Evolutionary conservation across 768 basidiomycete genomes (phyloP).

Genomic region (Boletus barrowsii): DNA sequence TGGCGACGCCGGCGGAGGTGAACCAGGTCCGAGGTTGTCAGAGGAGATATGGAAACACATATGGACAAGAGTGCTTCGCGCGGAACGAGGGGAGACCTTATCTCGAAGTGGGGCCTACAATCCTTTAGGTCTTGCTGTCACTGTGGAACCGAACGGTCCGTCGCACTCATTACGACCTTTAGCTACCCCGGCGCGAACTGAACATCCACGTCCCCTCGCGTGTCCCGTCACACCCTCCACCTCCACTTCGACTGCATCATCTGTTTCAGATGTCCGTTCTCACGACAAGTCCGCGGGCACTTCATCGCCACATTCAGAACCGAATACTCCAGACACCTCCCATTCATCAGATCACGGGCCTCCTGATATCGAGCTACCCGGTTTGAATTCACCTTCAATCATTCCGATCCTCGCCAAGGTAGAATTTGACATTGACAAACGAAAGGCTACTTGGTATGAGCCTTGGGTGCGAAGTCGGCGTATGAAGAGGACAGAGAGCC

Average conservation of each 20-base stretch:
- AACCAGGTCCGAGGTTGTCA: conserved; percentile 78
- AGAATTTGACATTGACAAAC: conserved; percentile 88
- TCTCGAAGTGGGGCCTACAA: conserved; percentile 36
- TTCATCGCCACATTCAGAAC: conserved; percentile 41
- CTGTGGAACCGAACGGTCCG: conserved; percentile 33
- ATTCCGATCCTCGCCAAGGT: conserved; percentile 90
- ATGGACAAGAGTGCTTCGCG: conserved; percentile 70
- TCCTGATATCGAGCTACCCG: conserved; percentile 61
- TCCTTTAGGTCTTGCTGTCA: conserved; percentile 45
- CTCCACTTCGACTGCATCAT: conserved; percentile 51
- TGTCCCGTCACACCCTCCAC: conserved; percentile 36
- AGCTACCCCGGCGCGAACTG: conserved; percentile 41
- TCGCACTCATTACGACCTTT: conserved; percentile 43
- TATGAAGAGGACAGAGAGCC: conserved; percentile 51
- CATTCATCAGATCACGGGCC: conserved; percentile 36
- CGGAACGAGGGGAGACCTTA: conserved; percentile 50
- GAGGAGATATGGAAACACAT: conserved; percentile 86
- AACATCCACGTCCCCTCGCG: conserved; percentile 35
- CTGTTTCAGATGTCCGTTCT: conserved; percentile 46
- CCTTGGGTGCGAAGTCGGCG: conserved; percentile 72
- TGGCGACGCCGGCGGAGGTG: conserved; percentile 38
- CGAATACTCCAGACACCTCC: conserved; percentile 57
- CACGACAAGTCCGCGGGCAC: conserved; percentile 48
- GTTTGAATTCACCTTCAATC: conserved; percentile 57
- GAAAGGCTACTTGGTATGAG: conserved; percentile 82